Base-by-base conservation (phyloP, 139 green algal species). In the Asterochloris erici region DNA sequence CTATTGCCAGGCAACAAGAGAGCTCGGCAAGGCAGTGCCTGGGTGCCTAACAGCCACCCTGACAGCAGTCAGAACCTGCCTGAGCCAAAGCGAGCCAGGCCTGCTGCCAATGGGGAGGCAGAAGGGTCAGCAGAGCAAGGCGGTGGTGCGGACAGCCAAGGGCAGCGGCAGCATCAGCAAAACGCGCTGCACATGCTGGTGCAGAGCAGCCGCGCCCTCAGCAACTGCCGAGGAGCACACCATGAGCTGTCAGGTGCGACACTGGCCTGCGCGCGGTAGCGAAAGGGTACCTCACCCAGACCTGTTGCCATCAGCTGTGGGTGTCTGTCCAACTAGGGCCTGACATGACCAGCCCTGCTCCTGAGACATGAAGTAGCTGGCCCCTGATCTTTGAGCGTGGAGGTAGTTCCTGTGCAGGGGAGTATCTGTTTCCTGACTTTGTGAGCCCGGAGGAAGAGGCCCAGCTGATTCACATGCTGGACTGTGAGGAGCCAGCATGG, bases 381-480 rank as follows among this genome's bases (percentile, higher is more conserved):
- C 76, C 21, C 13, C 60, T 21, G 2, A 14, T 23, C 2, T 15
- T 69, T 47, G 12, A 60, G 6, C n/a, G 12, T 70, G 38, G 21
- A 6, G 17, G 60, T 54, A 21, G 13, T 19, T 70, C 12, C 76
- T 54, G 68, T 13, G 10, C 27, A n/a, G 77, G 77, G 19, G 63
- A 81, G 24, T 81, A 73, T 29, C 63, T 63, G 10, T 62, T 81
- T 10, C 62, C 62, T 17, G 63, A 74, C 13, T 81, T 81, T 73
- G 63, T 81, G 9, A 81, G 61, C 23, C n/a, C 47, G 17, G 23
- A 73, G 9, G 77, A 81, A 16, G 77, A 74, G 28, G 23, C 12
- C 14, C n/a, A 74, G 0, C 21, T 81, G 0, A 12, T 81, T 38
- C 26, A 73, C 63, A 62, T 64, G 26, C 26, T 81, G 64, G 77